Evolutionary conservation across 768 basidiomycete genomes (phyloP), one percentile per base, ranked within the genome.

Genomic region (Neoboletus magnificus): DNA sequence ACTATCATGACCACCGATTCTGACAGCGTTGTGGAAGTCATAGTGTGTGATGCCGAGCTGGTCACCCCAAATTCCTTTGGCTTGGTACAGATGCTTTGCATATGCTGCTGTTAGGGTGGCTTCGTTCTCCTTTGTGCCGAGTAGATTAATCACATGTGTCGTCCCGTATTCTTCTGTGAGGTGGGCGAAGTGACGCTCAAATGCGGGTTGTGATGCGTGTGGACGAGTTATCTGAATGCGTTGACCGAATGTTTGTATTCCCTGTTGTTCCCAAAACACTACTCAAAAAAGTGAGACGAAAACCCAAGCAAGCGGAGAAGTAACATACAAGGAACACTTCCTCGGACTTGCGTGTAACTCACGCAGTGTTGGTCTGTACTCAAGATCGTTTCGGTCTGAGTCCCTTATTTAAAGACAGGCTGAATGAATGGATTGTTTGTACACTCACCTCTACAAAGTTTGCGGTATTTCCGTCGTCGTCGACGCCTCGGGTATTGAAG

Each of bases 231-330:
- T 92, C 68, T 98, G 94, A 40, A 99, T 93, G 53, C 85, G 84
- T 61, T 93, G 93, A 36, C 93, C 91, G 66, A 99, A 94, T 0
- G 96, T 95, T 67, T 95, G 93, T 39, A 95, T 70, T 27, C 93
- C 94, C 73, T 96, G 93, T 66, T 99, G 96, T 70, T 98, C 96
- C 97, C 97, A 99, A 70, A 99, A 99, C 55, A 98, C 93, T 94
- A 39, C 51, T 52, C 50, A 43, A 35, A 43, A 33, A 43, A 54
- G 22, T 54, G 61, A 63, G 57, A 60, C 48, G 51, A 32, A 36
- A 47, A 43, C 11, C 39, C 36, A 35, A 22, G n/a, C 0, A 32
- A 47, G 35, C 8, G 29, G 44, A 52, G 25, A 41, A 58, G 62
- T 64, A 55, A 51, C 92, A 66, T 78, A 96, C 93, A 77, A 55